Percentiles rank a stretch among this genome's conserved stretches.
Conservation (phyloP, 805 yeast species). For the Nakazawaea wickerhamii region DNA sequence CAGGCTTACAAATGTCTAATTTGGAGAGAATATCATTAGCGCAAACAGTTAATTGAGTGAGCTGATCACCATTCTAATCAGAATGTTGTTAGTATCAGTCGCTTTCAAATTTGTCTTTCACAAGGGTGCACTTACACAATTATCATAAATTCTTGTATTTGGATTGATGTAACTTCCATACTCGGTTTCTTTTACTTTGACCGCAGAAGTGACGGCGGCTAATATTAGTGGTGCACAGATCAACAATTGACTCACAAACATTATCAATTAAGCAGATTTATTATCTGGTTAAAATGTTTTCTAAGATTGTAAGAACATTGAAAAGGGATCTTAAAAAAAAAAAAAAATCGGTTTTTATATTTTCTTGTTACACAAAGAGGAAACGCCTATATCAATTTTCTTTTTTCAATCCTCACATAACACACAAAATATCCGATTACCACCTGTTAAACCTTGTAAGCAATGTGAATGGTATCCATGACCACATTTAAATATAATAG, state of each 20-base stretch:
- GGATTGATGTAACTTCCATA: constrained; percentile 41
- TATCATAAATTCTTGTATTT: constrained; percentile 32
- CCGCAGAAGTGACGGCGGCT: constrained; percentile 1
- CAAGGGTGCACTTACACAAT: constrained; percentile 27
- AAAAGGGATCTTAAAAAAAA: too few species aligned
- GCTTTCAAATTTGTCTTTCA: background rate
- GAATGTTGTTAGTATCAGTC: background rate
- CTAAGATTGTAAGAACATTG: background rate
- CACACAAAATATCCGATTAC: constrained; percentile 28
- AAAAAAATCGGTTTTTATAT: too few species aligned
- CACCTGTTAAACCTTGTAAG: constrained; percentile 40
- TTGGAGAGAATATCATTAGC: constrained; percentile 40
- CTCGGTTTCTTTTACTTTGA: constrained; percentile 19
- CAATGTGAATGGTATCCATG: constrained; percentile 64
- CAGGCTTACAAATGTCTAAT: constrained; percentile 46
- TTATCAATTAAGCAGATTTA: too few species aligned
- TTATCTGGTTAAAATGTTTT: too few species aligned
- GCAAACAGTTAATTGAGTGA: constrained; percentile 34
- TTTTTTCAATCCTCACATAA: constrained; percentile 28
- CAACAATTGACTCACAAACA: background rate
- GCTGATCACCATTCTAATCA: constrained; percentile 6
- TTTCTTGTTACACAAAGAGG: background rate
- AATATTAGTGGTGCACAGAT: background rate
- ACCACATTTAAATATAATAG: constrained; percentile 53
- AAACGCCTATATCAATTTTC: background rate